Base-by-base conservation (phyloP, 2,329 filamentous ascomycete species). In the Anthostomella pinea region DNA sequence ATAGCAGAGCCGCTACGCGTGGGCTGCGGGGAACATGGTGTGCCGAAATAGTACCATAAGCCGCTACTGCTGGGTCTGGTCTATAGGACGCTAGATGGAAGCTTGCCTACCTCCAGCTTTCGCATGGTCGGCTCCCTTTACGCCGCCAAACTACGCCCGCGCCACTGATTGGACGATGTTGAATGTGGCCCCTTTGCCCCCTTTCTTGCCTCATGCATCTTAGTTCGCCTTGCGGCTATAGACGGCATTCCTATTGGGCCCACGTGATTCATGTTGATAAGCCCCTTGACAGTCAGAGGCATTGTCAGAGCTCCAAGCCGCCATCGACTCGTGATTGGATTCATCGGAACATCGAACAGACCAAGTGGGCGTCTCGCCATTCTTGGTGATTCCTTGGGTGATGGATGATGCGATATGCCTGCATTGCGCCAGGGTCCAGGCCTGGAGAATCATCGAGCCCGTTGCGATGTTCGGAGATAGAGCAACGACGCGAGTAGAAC, bases 231-330 rank as follows among this genome's bases (percentile, higher is more conserved):
- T 7, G 46, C 57, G 57, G 57, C 39, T 60, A 60, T 42, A 38
- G 40, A 44, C 57, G 57, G 57, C 57, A 52, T 52, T 56, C 38
- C 29, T 29, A 33, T 39, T 34, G 33, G 34, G 24, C 37, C 51
- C 57, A 59, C 57, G 54, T 59, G 56, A 59, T 48, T 35, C 21
- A 33, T n/a, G n/a, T n/a, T n/a, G n/a, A n/a, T n/a, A n/a, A n/a
- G n/a, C n/a, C n/a, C n/a, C n/a, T n/a, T n/a, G n/a, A n/a, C n/a
- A n/a, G n/a, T n/a, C n/a, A n/a, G n/a, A n/a, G n/a, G n/a, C n/a
- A n/a, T n/a, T n/a, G n/a, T n/a, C n/a, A n/a, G n/a, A n/a, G n/a
- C n/a, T n/a, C n/a, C n/a, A n/a, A n/a, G n/a, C n/a, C n/a, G 48
- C 47, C 54, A 52, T 57, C 38, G 43, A 51, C 43, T 46, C 42